phyloP scores from a whole-genome alignment of 768 basidiomycete species.

The Boletus barrowsii region DNA sequence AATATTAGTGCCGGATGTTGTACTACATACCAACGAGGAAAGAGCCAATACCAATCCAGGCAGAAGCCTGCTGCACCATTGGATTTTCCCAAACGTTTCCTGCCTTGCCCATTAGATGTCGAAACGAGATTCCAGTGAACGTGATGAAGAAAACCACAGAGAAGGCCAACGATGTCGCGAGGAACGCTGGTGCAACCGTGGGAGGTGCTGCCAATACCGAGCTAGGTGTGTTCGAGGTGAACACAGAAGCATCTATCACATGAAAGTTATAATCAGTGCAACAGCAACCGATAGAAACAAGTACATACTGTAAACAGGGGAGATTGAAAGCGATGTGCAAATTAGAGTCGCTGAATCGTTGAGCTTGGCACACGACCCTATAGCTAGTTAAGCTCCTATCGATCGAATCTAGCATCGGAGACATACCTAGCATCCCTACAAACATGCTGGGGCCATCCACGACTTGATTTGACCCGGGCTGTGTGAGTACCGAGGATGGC shows the following conservation, averaged over 20 bases:
- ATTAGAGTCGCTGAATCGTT: conserved; percentile 47
- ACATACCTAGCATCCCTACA: conserved; percentile 65
- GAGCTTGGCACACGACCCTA: conserved; percentile 66
- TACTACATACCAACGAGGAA: conserved; percentile 60
- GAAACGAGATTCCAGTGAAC: conserved; percentile 64
- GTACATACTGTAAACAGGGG: conserved; percentile 59
- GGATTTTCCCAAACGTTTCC: conserved; percentile 53
- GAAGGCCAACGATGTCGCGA: conserved; percentile 57
- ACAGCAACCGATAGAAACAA: neutral
- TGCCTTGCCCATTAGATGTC: conserved; percentile 58
- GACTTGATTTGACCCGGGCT: conserved; percentile 28
- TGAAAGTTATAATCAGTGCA: neutral
- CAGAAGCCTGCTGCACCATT: conserved; percentile 52
- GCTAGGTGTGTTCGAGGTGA: conserved; percentile 55
- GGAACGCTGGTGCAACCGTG: conserved; percentile 57
- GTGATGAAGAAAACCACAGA: conserved; percentile 61
- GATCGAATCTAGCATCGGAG: neutral
- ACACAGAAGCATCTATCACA: conserved; percentile 56
- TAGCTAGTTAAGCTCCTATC: neutral
- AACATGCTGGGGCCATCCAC: conserved; percentile 69
- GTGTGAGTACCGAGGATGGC: conserved; percentile 47
- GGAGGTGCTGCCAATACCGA: conserved; percentile 59
- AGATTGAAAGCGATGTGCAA: conserved; percentile 55
- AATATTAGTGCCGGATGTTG: neutral
- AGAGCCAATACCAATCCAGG: conserved; percentile 76